Percentiles rank a stretch among this genome's conserved stretches.
Evolutionary conservation across 345 rosid genomes (phyloP).

Genomic region (Conringia planisiliqua): DNA sequence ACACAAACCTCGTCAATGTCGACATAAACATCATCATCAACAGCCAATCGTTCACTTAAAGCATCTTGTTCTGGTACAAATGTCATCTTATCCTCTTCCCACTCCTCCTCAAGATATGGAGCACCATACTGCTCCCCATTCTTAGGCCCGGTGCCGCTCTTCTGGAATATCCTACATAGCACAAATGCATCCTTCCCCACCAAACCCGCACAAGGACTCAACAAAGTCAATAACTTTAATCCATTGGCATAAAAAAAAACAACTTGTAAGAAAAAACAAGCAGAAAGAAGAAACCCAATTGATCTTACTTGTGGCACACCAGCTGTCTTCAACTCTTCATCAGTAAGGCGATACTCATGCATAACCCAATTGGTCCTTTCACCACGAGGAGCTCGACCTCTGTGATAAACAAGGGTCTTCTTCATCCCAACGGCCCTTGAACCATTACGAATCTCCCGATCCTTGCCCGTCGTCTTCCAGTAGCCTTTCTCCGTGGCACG

Average conservation of each 20-base stretch:
- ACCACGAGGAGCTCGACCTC: constrained; percentile 88
- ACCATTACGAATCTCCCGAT: constrained; percentile 51
- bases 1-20: constrained; percentile 64
- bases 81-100: constrained; percentile 58
- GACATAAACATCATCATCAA: constrained; percentile 48
- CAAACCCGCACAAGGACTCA: not conserved
- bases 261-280: not conserved
- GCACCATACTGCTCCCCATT: constrained; percentile 99
- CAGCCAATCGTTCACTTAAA: constrained; percentile 31
- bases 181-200: constrained; percentile 74
- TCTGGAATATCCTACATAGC: constrained; percentile 87
- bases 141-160: constrained; percentile 97
- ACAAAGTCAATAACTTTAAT: constrained; percentile 14
- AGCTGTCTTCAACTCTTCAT: constrained; percentile 60
- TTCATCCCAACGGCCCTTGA: constrained; percentile 76
- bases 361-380: constrained; percentile 95
- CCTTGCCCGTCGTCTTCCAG: constrained; percentile 98
- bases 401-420: constrained; percentile 93
- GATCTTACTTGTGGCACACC: constrained; percentile 64
- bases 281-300: not conserved
- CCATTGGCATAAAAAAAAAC: not conserved
- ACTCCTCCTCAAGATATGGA: constrained; percentile 91
- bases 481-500: constrained; percentile 95
- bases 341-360: constrained; percentile 90
- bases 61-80: constrained; percentile 52